Evolutionary conservation across 2,329 filamentous ascomycete genomes (phyloP).

Genomic region (Diaporthe australafricana): DNA sequence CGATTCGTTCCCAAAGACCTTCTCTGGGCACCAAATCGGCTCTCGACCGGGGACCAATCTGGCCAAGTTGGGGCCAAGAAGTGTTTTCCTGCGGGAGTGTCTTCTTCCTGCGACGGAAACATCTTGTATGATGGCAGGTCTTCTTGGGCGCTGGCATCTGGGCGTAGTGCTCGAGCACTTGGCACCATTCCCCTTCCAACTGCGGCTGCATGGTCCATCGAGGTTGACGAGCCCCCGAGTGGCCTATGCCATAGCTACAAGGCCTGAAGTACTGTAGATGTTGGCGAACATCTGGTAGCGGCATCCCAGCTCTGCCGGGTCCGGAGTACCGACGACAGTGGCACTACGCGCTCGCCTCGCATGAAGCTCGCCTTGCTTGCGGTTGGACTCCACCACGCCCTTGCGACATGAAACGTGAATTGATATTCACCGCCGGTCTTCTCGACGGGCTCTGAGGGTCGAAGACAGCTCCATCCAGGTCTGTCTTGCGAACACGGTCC

Average conservation of each 20-base stretch:
- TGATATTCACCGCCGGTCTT: slow-evolving; percentile 27
- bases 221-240: background rate
- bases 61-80: background rate
- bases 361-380: slow-evolving; percentile 4
- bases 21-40: slow-evolving; percentile 13
- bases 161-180: slow-evolving; percentile 11
- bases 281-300: background rate
- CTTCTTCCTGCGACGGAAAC: slow-evolving; percentile 11
- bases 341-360: slow-evolving; percentile 2
- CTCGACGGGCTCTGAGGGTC: slow-evolving; percentile 15
- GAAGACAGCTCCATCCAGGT: background rate
- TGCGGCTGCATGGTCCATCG: slow-evolving; percentile 12
- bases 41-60: background rate
- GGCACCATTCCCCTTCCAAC: slow-evolving; percentile 14
- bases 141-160: background rate
- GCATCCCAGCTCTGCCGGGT: slow-evolving; percentile 1
- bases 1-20: slow-evolving; percentile 6
- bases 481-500: slow-evolving; percentile 14
- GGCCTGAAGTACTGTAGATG: background rate
- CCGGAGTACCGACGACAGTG: background rate
- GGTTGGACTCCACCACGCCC: slow-evolving; percentile 14
- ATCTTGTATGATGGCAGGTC: background rate
- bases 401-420: slow-evolving; percentile 20
- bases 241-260: background rate
- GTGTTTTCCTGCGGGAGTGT: slow-evolving; percentile 9